A percentile compares a stretch with the other conserved stretches of the same genome.
These are phyloP conservation scores for Melanomma pulvis-pyrius DNA, from an alignment of 495 filamentous ascomycete genomes.

Conservation along the genomic window DNA sequence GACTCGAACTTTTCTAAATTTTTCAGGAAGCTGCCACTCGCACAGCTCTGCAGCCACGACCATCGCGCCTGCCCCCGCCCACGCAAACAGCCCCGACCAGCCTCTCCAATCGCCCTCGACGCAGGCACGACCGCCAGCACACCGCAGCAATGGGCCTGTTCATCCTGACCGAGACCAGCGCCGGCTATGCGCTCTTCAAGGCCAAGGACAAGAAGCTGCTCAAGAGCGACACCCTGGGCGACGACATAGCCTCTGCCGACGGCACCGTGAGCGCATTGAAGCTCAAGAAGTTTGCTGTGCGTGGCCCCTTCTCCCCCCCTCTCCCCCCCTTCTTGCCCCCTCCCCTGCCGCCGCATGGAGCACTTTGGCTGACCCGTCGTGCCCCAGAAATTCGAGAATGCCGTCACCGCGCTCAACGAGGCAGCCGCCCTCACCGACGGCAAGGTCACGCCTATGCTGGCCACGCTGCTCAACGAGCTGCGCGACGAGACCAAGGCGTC, in stretches of 20 bases:
- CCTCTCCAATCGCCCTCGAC: neutral
- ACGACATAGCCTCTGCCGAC: slow-evolving; percentile 77
- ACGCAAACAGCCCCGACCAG: neutral
- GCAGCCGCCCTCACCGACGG: slow-evolving; percentile 83
- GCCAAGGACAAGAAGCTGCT: slow-evolving; percentile 97
- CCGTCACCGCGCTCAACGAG: slow-evolving; percentile 83
- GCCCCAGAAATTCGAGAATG: slow-evolving; percentile 81
- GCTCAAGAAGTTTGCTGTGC: slow-evolving; percentile 79
- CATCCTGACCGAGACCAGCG: slow-evolving; percentile 83
- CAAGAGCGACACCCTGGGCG: slow-evolving; percentile 74
- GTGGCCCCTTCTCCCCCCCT: neutral
- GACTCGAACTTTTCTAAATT: slow-evolving; percentile 1
- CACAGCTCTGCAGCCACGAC: neutral
- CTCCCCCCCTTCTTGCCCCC: no score
- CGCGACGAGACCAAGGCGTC: slow-evolving; percentile 98
- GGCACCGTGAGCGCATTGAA: slow-evolving; percentile 85
- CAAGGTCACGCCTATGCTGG: slow-evolving; percentile 89
- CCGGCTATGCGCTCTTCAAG: slow-evolving; percentile 97
- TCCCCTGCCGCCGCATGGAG: neutral
- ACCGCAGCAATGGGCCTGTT: slow-evolving; percentile 43
- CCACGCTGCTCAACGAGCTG: slow-evolving; percentile 77
- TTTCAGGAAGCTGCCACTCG: slow-evolving; percentile 1
- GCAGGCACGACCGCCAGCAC: neutral
- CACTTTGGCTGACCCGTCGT: neutral
- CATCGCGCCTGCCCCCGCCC: neutral